phyloP scores from a whole-genome alignment of 73 alveolate species.

The Symbiodinium pilosum region DNA sequence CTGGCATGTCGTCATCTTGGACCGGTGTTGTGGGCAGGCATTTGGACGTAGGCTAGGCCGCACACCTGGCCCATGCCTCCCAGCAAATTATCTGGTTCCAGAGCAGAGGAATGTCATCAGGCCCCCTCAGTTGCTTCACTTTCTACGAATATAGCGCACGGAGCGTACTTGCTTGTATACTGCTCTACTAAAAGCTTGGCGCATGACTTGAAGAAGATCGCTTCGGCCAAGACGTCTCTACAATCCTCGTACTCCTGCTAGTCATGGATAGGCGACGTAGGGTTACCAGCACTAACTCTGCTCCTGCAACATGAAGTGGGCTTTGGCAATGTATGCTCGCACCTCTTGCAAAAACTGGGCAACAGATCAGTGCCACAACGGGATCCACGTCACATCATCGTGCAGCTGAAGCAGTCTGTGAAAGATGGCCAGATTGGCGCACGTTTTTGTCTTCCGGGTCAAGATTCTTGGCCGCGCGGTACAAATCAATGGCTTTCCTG shows the following conservation, averaged over 20 bases:
- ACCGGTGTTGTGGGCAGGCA: not conserved
- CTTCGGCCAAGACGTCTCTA: not conserved
- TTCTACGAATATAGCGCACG: too few species aligned
- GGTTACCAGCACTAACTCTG: not conserved
- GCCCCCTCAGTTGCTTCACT: not conserved
- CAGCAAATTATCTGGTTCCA: not conserved
- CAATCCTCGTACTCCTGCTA: not conserved
- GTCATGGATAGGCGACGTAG: not conserved
- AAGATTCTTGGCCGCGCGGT: not conserved
- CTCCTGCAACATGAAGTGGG: conserved; percentile 1
- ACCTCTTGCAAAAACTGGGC: not conserved
- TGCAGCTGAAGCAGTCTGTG: too few species aligned
- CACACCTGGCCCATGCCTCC: not conserved
- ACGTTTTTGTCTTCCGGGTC: not conserved
- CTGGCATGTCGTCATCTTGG: not conserved
- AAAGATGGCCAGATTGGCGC: not conserved
- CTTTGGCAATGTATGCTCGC: not conserved
- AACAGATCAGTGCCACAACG: not conserved
- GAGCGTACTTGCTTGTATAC: too few species aligned
- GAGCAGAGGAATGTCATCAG: not conserved
- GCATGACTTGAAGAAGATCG: not conserved
- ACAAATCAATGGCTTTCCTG: not conserved
- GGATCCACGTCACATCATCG: too few species aligned
- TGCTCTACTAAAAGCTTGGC: too few species aligned
- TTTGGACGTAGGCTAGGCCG: not conserved